phyloP scores from a whole-genome alignment of 2,329 filamentous ascomycete species.

The Monascus ruber region DNA sequence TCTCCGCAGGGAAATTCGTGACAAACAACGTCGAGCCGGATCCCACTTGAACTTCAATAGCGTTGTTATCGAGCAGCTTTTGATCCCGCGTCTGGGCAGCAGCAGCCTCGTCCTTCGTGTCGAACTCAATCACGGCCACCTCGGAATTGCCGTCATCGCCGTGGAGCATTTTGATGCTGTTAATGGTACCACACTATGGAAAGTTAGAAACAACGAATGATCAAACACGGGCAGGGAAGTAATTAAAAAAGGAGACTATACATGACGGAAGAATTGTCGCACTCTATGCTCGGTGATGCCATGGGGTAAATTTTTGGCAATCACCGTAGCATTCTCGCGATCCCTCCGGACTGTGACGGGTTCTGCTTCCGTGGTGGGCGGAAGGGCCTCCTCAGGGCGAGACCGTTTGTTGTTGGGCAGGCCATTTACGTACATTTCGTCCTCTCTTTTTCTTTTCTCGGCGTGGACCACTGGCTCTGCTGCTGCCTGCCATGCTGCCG shows the following conservation, averaged over 20 bases:
- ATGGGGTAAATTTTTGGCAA: constrained; percentile 64
- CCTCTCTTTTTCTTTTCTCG: constrained; percentile 61
- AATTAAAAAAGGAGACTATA: constrained; percentile 16
- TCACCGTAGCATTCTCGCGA: constrained; percentile 77
- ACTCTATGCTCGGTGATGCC: constrained; percentile 61
- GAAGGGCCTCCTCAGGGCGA: constrained; percentile 35
- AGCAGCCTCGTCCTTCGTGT: constrained; percentile 64
- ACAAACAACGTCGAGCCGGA: constrained; percentile 75
- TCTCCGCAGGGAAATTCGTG: constrained; percentile 65
- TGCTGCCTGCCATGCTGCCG: constrained; percentile 26
- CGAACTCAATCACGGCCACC: constrained; percentile 76
- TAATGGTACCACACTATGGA: constrained; percentile 60
- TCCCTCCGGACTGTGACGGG: constrained; percentile 55
- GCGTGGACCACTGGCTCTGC: constrained; percentile 15
- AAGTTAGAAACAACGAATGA: constrained; percentile 4
- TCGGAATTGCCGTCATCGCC: constrained; percentile 51
- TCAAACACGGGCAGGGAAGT: background rate
- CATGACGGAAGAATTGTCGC: constrained; percentile 78
- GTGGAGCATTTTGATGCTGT: constrained; percentile 57
- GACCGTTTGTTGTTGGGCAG: constrained; percentile 57
- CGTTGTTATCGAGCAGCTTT: constrained; percentile 63
- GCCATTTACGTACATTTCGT: constrained; percentile 41
- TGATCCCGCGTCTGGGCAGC: constrained; percentile 71
- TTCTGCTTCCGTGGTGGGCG: constrained; percentile 16
- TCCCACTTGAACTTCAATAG: constrained; percentile 63